These are phyloP conservation scores for Radiomyces spectabilis DNA, from an alignment of 192 early-diverging fungal species.

Conservation along the genomic window DNA sequence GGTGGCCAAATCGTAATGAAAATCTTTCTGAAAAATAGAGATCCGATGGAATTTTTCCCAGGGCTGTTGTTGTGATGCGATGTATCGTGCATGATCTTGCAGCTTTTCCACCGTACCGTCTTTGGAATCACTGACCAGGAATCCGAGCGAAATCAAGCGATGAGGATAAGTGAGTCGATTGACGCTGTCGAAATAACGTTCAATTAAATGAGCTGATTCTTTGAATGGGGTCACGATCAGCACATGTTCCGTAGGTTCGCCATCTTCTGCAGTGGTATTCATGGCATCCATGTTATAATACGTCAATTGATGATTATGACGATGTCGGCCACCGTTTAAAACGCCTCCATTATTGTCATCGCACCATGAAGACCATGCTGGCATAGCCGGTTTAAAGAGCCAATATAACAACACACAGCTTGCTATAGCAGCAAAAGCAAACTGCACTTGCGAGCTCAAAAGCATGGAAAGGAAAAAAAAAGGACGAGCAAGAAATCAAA, in stretches of 20 bases:
- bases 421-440: not conserved
- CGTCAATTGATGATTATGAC: not conserved
- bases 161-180: constrained; percentile 52
- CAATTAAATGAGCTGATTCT: constrained; percentile 48
- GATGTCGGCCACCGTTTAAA: no score
- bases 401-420: not conserved
- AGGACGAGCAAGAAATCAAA: no score
- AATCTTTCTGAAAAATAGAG: constrained; percentile 54
- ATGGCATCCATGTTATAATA: constrained; percentile 20
- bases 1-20: constrained; percentile 30
- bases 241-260: constrained; percentile 21
- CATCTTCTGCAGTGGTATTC: not conserved
- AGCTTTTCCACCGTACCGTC: constrained; percentile 53
- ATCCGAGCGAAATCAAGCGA: constrained; percentile 55
- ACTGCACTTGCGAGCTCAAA: not conserved
- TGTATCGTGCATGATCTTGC: constrained; percentile 5
- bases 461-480: no score
- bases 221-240: constrained; percentile 64
- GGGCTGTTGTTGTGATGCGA: constrained; percentile 12
- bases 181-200: constrained; percentile 52
- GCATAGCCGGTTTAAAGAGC: not conserved
- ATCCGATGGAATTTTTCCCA: constrained; percentile 48
- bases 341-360: no score
- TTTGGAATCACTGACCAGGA: constrained; percentile 54
- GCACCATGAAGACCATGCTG: not conserved